Evolutionary conservation across 2,329 filamentous ascomycete species (phyloP).

Genomic region (Nigrograna mackinnonii): DNA sequence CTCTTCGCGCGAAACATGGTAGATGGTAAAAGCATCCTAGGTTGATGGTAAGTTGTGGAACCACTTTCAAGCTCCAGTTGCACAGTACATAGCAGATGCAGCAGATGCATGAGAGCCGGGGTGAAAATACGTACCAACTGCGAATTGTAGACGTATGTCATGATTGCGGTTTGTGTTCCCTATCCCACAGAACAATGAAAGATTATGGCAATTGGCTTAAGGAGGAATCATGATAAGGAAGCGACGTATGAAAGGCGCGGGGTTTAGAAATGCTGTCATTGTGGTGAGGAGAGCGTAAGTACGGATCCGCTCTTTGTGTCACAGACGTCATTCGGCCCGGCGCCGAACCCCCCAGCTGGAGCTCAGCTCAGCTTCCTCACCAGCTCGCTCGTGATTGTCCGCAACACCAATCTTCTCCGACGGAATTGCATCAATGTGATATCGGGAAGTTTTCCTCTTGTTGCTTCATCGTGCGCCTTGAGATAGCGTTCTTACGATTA

Average conservation of each 20-base stretch:
- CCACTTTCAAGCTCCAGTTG: neutral
- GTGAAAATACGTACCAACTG: conserved; percentile 40
- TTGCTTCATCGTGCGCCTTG: too few relatives aligned
- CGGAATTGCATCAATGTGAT: too few relatives aligned
- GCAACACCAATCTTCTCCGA: too few relatives aligned
- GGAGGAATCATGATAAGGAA: conserved; percentile 3
- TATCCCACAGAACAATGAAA: neutral
- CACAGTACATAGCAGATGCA: neutral
- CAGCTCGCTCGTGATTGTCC: too few relatives aligned
- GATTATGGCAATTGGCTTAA: neutral
- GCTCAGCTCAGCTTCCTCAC: conserved; percentile 1
- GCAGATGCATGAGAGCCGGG: neutral
- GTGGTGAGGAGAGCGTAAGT: conserved; percentile 6
- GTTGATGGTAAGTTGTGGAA: conserved; percentile 9
- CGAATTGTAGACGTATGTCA: conserved; percentile 46
- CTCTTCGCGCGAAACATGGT: conserved; percentile 44
- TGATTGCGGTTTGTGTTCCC: conserved; percentile 1
- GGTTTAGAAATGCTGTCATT: conserved; percentile 7
- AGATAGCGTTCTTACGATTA: too few relatives aligned
- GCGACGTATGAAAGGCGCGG: conserved; percentile 5
- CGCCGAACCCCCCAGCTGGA: too few relatives aligned
- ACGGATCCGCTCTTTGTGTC: conserved; percentile 8
- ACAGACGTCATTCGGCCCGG: conserved; percentile 10
- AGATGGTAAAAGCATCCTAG: conserved; percentile 48
- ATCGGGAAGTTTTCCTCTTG: too few relatives aligned